A percentile compares a stretch with the other conserved stretches of the same genome.
Evolutionary conservation across 2,329 filamentous ascomycete species (phyloP).

Genomic region (Phialophora verrucosa): DNA sequence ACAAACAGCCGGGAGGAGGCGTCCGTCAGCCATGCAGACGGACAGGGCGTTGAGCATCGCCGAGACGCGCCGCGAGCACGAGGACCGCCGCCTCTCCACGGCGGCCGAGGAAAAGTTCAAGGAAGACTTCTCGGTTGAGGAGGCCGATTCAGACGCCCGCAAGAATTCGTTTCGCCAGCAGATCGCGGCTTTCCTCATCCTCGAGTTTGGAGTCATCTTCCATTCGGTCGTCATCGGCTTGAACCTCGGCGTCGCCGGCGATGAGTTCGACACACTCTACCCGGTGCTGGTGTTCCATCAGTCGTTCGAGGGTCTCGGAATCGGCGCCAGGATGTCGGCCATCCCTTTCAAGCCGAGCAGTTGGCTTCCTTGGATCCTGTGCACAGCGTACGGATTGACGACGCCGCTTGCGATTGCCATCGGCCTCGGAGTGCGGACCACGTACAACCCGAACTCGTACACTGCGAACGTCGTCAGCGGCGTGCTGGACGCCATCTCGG

Average conservation of each 20-base stretch:
- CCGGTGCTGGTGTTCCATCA: conserved; percentile 69
- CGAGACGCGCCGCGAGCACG: conserved; percentile 22
- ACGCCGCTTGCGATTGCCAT: conserved; percentile 59
- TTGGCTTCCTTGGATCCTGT: conserved; percentile 59
- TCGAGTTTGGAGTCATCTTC: conserved; percentile 68
- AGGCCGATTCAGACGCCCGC: conserved; percentile 35
- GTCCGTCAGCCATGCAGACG: conserved; percentile 7
- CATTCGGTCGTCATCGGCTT: conserved; percentile 69
- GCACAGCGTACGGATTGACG: conserved; percentile 57
- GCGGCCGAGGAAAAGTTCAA: conserved; percentile 24
- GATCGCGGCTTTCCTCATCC: conserved; percentile 51
- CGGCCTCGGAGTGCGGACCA: conserved; percentile 55
- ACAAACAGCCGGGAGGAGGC: background rate
- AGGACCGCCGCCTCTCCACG: conserved; percentile 15
- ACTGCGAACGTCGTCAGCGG: conserved; percentile 54
- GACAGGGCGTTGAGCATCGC: conserved; percentile 9
- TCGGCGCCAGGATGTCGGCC: conserved; percentile 64
- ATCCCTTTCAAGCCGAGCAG: conserved; percentile 57
- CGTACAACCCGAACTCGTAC: conserved; percentile 50
- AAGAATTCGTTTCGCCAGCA: conserved; percentile 49
- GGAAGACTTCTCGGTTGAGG: conserved; percentile 24
- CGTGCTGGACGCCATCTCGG: conserved; percentile 55
- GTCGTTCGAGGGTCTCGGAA: conserved; percentile 67
- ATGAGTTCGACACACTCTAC: conserved; percentile 64
- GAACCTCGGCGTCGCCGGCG: conserved; percentile 64